Evolutionary conservation across 2,329 filamentous ascomycete genomes (phyloP).

Genomic region (Leptodontidium sp.): DNA sequence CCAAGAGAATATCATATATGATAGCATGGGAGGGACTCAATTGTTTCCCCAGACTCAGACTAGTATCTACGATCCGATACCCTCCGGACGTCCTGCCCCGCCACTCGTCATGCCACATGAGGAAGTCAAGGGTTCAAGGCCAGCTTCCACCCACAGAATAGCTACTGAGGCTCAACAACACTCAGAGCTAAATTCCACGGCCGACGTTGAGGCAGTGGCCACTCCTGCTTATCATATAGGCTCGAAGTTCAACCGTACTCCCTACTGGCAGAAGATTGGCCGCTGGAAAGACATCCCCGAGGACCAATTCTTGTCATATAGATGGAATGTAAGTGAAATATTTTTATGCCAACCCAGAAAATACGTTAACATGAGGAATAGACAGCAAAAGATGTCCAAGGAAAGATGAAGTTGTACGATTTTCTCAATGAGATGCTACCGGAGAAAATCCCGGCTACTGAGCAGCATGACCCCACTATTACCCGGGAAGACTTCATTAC

Average conservation of each 20-base stretch:
- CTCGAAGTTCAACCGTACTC: conserved; percentile 33
- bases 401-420: conserved; percentile 53
- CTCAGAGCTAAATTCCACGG: neutral
- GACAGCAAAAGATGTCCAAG: conserved; percentile 59
- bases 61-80: neutral
- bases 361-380: conserved; percentile 39
- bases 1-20: conserved; percentile 6
- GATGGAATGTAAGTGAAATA: conserved; percentile 60
- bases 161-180: neutral
- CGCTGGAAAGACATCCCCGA: conserved; percentile 57
- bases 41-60: neutral
- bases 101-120: neutral
- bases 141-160: neutral
- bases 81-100: neutral
- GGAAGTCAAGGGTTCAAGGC: neutral
- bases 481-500: conserved; percentile 61
- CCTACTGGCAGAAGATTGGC: conserved; percentile 60
- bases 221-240: conserved; percentile 29
- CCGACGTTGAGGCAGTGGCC: neutral
- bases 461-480: conserved; percentile 48
- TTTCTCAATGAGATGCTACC: conserved; percentile 62
- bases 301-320: conserved; percentile 60
- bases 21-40: neutral
- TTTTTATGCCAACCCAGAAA: neutral
- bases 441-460: conserved; percentile 53